Evolutionary conservation across 495 filamentous ascomycete genomes (phyloP).

Genomic region (Podospora pseudopauciseta): DNA sequence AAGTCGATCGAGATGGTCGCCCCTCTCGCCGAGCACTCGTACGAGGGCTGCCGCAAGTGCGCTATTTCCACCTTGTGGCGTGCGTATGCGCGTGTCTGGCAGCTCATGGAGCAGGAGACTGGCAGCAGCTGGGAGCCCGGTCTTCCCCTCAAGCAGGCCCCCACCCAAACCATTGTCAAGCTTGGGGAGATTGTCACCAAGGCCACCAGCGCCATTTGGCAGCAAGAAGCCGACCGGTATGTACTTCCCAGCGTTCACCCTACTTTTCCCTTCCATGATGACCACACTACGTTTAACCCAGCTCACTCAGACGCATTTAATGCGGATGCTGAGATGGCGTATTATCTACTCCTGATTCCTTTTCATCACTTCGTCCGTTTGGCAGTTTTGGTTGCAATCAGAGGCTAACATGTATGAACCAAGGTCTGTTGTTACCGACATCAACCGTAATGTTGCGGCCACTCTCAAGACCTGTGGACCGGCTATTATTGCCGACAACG

Average conservation of each 20-base stretch:
- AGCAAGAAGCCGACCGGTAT: constrained; percentile 89
- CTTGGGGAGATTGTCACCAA: constrained; percentile 83
- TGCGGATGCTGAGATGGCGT: constrained; percentile 90
- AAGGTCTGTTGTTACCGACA: constrained; percentile 84
- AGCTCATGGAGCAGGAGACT: constrained; percentile 72
- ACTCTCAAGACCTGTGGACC: constrained; percentile 91
- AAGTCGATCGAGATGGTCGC: constrained; percentile 80
- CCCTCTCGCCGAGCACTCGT: constrained; percentile 76
- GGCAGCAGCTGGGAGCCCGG: constrained; percentile 85
- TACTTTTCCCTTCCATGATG: constrained; percentile 62
- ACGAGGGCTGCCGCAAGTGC: constrained; percentile 90
- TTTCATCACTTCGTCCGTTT: constrained; percentile 19
- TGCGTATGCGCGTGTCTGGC: constrained; percentile 87
- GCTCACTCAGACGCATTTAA: constrained; percentile 92
- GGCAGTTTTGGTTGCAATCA: constrained; percentile 2
- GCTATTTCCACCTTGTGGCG: constrained; percentile 89
- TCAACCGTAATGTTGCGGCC: constrained; percentile 91
- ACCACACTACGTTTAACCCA: constrained; percentile 91
- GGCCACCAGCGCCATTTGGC: constrained; percentile 79
- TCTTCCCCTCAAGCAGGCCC: constrained; percentile 74
- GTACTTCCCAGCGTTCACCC: constrained; percentile 35
- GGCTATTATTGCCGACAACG: constrained; percentile 69
- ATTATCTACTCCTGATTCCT: constrained; percentile 35
- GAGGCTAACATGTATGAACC: constrained; percentile 39
- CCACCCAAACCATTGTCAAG: constrained; percentile 71